phyloP scores from a whole-genome alignment of 805 yeast genomes.

The Sungouiella thailandica region DNA sequence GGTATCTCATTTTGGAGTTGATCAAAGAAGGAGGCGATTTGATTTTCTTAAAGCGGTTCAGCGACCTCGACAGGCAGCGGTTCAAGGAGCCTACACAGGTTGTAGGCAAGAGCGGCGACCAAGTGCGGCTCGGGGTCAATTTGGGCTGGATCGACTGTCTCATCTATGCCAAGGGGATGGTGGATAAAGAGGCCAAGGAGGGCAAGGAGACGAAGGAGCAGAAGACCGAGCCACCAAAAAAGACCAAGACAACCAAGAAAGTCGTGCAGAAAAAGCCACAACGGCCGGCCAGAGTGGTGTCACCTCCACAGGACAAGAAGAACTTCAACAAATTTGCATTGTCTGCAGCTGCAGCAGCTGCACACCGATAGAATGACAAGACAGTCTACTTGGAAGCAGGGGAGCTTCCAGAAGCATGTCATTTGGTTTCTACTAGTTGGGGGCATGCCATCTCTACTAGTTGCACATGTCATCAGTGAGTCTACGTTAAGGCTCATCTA shows the following conservation, averaged over 20 bases:
- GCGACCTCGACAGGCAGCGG: constrained; percentile 33
- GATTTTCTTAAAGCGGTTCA: constrained; percentile 42
- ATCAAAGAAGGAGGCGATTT: constrained; percentile 48
- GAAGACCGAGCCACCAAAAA: neutral
- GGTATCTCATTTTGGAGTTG: constrained; percentile 62
- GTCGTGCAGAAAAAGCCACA: constrained; percentile 1
- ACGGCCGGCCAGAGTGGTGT: neutral
- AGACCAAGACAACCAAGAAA: constrained; percentile 1
- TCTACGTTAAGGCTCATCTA: too few species aligned
- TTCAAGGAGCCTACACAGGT: constrained; percentile 22
- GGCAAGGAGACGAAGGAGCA: too few species aligned
- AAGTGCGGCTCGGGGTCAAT: constrained; percentile 40
- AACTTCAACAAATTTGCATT: constrained; percentile 34
- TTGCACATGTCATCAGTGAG: too few species aligned
- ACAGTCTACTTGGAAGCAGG: too few species aligned
- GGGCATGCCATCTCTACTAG: too few species aligned
- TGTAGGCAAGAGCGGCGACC: constrained; percentile 20
- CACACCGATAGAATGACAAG: constrained; percentile 13
- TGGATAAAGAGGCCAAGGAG: constrained; percentile 10
- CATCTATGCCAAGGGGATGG: constrained; percentile 57
- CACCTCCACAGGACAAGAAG: constrained; percentile 3
- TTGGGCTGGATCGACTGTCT: constrained; percentile 69
- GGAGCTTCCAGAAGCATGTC: too few species aligned
- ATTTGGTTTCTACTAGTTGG: too few species aligned
- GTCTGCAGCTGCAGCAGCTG: constrained; percentile 46